Conservation (phyloP, 306 rosid genomes). For the Psophocarpus tetragonolobus region DNA sequence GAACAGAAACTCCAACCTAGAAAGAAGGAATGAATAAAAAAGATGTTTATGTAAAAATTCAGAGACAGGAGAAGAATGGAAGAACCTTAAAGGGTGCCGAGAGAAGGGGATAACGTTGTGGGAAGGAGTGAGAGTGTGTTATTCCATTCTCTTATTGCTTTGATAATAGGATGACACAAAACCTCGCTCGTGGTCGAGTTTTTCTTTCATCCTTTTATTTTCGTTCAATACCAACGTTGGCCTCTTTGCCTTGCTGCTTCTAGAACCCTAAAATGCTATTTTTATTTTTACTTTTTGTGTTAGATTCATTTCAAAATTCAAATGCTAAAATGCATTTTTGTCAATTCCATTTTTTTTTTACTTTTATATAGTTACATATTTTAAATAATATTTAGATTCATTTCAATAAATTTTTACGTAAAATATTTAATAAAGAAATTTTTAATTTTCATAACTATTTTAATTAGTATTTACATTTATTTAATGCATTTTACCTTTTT, state of each 20-base stretch:
- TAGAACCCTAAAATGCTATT: constrained; percentile 43
- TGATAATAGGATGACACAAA: not conserved
- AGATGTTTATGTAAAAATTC: not conserved
- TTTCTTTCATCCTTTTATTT: not conserved
- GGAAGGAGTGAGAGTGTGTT: too few species aligned
- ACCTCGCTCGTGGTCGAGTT: constrained; percentile 38
- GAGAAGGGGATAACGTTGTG: not conserved
- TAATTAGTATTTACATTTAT: too few species aligned
- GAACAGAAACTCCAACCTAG: not conserved
- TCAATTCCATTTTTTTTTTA: too few species aligned
- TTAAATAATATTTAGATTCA: too few species aligned
- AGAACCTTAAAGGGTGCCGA: constrained; percentile 20
- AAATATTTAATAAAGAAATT: too few species aligned
- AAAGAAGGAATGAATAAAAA: not conserved
- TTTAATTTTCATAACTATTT: too few species aligned
- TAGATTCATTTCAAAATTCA: too few species aligned
- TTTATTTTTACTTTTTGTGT: too few species aligned
- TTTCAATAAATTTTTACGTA: too few species aligned
- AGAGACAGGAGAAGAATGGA: not conserved
- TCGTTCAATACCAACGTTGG: not conserved
- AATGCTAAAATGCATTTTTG: too few species aligned
- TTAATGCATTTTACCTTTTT: too few species aligned
- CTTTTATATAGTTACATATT: too few species aligned
- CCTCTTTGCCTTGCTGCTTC: constrained; percentile 1
- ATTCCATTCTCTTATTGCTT: not conserved